Conservation (phyloP, 805 yeast genomes). For the Yamadazyma akitaensis region DNA sequence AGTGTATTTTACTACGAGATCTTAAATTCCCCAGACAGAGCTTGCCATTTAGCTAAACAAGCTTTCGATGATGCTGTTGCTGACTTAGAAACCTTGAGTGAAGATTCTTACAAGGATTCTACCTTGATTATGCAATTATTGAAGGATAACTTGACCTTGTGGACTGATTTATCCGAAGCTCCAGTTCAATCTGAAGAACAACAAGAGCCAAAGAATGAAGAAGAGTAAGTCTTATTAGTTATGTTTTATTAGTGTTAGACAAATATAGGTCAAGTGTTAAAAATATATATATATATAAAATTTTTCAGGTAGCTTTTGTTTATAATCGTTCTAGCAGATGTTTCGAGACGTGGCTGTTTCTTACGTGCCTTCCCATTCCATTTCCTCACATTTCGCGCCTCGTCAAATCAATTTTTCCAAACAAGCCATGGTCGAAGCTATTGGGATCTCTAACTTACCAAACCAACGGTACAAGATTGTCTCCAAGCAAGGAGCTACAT, state of each 20-base stretch:
- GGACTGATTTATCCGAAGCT: slow-evolving; percentile 95
- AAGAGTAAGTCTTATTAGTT: slow-evolving; percentile 13
- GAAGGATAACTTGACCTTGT: slow-evolving; percentile 96
- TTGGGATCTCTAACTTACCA: slow-evolving; percentile 71
- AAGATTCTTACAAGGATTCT: slow-evolving; percentile 97
- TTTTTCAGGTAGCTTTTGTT: too few relatives aligned
- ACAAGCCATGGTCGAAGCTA: slow-evolving; percentile 46
- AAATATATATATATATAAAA: background rate
- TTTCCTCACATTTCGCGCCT: background rate
- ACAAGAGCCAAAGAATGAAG: slow-evolving; percentile 17
- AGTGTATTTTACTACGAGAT: slow-evolving; percentile 98
- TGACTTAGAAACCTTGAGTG: slow-evolving; percentile 94
- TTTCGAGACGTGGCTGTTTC: too few relatives aligned
- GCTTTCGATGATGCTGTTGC: slow-evolving; percentile 99
- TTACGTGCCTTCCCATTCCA: too few relatives aligned
- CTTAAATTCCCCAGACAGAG: slow-evolving; percentile 96
- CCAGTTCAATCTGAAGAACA: slow-evolving; percentile 40
- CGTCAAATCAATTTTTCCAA: slow-evolving; percentile 1
- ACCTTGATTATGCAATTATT: slow-evolving; percentile 98
- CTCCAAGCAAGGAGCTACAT: slow-evolving; percentile 69
- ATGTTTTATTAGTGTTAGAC: slow-evolving; percentile 9
- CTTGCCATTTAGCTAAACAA: slow-evolving; percentile 98
- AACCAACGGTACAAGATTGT: slow-evolving; percentile 78
- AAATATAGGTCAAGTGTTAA: slow-evolving; percentile 4
- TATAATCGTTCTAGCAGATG: too few relatives aligned